Evolutionary conservation across 345 rosid genomes (phyloP), one percentile per base, ranked within the genome.

Genomic region (Nephelium lappaceum): DNA sequence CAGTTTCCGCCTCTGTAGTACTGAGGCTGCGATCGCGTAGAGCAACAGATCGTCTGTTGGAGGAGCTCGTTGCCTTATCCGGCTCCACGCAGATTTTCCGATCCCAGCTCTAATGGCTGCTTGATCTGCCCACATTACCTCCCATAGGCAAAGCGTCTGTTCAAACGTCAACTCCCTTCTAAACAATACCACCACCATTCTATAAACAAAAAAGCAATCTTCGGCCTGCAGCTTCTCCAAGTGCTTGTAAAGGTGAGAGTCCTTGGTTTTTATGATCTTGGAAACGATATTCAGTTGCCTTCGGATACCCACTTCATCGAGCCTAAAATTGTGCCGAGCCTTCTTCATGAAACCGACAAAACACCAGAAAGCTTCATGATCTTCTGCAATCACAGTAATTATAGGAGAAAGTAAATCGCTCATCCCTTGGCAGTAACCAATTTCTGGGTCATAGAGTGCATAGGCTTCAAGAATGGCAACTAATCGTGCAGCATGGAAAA

Each of bases 361-460:
- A 82, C 99, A 93, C 98, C 99, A 96, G 79, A 90, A 97, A 43
- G 98, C 99, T 73, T 91, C 97, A 27, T 97, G 88, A 84, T 97
- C 99, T 72, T 93, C 97, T 0, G 91, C 55, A 58, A 97, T 86
- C 62, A 90, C 93, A 2, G 95, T 63, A 71, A 94, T 85, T 83
- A 97, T 90, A 23, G 99, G 99, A 76, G 98, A 91, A 64, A 97
- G 98, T 51, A 97, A 87, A 81, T 94, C 98, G 45, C 98, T 94
- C 99, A 97, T 97, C 67, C 99, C 99, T 85, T 97, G 99, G 85
- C 99, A 97, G 76, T 97, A 97, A 41, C 99, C 99, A 67, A 92
- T 94, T 79, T 96, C 98, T 42, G 95, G 89, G 85, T 96, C 98
- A 68, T 93, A 86, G 31, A 94, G 80, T 2, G 98, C 93, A 73